phyloP scores from a whole-genome alignment of 1,284 basidiomycete genomes.

The Cerrena zonata region DNA sequence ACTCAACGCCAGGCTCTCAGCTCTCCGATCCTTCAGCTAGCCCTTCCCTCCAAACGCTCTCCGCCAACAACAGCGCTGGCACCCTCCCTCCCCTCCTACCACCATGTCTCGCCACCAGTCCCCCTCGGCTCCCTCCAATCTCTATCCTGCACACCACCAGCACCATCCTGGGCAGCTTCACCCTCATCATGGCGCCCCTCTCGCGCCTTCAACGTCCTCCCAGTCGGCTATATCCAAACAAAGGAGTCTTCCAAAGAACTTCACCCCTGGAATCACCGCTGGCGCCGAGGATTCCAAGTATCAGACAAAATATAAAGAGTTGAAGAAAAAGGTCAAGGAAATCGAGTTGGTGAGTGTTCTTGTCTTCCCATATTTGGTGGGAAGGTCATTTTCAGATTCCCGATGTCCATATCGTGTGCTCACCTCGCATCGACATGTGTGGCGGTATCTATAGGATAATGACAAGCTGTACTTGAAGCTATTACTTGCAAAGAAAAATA shows the following conservation, averaged over 20 bases:
- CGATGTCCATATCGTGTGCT: not conserved
- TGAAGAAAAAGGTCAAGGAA: conserved; percentile 84
- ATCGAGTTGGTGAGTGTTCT: conserved; percentile 66
- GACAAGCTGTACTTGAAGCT: conserved; percentile 82
- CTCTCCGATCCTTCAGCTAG: too few species aligned
- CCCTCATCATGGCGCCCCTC: not conserved
- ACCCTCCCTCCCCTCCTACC: conserved; percentile 14
- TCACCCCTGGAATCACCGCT: conserved; percentile 61
- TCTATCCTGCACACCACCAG: conserved; percentile 13
- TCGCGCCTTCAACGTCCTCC: not conserved
- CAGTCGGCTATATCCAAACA: not conserved
- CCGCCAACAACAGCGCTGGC: too few species aligned
- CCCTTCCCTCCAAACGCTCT: conserved; percentile 16
- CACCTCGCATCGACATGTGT: conserved; percentile 8
- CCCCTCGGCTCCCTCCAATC: conserved; percentile 21
- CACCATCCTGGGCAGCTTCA: conserved; percentile 8
- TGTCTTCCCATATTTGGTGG: not conserved
- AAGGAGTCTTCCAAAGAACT: conserved; percentile 31
- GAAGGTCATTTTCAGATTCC: not conserved
- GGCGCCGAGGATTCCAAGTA: conserved; percentile 86
- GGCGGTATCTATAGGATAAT: conserved; percentile 57
- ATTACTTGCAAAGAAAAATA: conserved; percentile 75
- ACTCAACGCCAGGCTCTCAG: conserved; percentile 25
- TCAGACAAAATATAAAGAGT: conserved; percentile 82
- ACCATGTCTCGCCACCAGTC: conserved; percentile 35